phyloP scores from a whole-genome alignment of 345 rosid genomes.

The Reutealis trisperma region DNA sequence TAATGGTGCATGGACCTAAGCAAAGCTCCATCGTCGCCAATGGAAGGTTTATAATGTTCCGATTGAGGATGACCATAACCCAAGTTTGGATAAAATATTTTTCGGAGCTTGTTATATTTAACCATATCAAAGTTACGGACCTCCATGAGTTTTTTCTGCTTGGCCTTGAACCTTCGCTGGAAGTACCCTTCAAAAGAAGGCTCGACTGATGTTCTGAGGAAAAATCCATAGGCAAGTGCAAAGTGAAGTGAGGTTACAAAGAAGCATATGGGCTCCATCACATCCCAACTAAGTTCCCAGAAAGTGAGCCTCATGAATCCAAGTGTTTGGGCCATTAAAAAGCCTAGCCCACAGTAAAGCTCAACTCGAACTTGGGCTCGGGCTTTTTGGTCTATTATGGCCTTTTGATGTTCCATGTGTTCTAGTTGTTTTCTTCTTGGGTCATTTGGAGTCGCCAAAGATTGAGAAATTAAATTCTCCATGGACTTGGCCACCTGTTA shows the following conservation, averaged over 20 bases:
- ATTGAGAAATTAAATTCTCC: constrained; percentile 48
- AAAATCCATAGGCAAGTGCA: constrained; percentile 24
- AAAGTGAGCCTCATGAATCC: constrained; percentile 37
- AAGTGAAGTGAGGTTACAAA: constrained; percentile 26
- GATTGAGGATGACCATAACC: not conserved
- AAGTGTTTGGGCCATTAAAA: constrained; percentile 21
- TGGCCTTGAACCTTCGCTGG: constrained; percentile 23
- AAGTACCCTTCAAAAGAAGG: constrained; percentile 37
- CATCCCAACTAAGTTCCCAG: constrained; percentile 40
- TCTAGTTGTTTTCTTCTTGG: constrained; percentile 40
- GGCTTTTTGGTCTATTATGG: constrained; percentile 25
- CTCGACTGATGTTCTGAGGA: constrained; percentile 30
- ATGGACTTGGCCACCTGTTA: constrained; percentile 58
- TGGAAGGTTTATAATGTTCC: not conserved
- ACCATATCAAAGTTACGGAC: constrained; percentile 14
- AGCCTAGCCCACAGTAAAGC: constrained; percentile 32
- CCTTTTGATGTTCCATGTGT: constrained; percentile 22
- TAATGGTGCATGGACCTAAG: not conserved
- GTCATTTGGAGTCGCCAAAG: constrained; percentile 47
- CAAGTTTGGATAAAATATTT: constrained; percentile 4
- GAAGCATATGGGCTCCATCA: constrained; percentile 37
- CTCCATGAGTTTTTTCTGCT: constrained; percentile 25
- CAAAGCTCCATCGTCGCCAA: not conserved
- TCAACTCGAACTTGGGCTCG: constrained; percentile 14
- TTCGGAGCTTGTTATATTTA: constrained; percentile 23